phyloP scores from a whole-genome alignment of 805 yeast species.

The Naumovozyma dairenensis region DNA sequence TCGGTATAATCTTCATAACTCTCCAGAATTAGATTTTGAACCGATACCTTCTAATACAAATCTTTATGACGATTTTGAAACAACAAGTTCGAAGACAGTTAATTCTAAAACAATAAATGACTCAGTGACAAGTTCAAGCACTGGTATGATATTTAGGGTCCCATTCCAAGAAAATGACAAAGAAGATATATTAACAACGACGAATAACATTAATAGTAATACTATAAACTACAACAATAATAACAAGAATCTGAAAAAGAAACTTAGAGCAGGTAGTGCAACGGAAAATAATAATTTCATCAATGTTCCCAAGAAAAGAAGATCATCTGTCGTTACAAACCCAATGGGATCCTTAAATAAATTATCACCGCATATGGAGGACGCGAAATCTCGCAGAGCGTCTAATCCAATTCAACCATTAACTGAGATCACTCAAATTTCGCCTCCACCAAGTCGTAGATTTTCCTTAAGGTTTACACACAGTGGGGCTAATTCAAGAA shows the following conservation, averaged over 20 bases:
- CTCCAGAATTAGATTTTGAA: background rate
- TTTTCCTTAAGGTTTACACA: constrained; percentile 5
- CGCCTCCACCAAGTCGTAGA: constrained; percentile 5
- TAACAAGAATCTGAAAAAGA: background rate
- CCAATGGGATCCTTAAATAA: background rate
- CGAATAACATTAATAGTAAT: background rate
- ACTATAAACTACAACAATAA: background rate
- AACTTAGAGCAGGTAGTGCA: background rate
- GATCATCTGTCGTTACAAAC: constrained; percentile 12
- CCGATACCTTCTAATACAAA: background rate
- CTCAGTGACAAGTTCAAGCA: constrained; percentile 19
- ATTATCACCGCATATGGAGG: background rate
- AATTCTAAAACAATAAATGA: background rate
- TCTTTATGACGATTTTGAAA: constrained; percentile 3
- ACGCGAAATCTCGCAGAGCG: constrained; percentile 14
- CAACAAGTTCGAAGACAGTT: background rate
- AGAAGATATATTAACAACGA: background rate
- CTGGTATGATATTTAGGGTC: constrained; percentile 42
- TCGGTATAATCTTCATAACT: background rate
- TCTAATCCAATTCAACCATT: constrained; percentile 17
- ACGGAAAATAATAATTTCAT: too few species aligned
- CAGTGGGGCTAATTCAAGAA: constrained; percentile 25
- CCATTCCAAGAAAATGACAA: constrained; percentile 50
- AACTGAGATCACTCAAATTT: constrained; percentile 2
- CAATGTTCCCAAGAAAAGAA: too few species aligned